Base-by-base conservation (phyloP, 225 moss, liverwort and hornwort genomes). In the Straminergon stramineum region DNA sequence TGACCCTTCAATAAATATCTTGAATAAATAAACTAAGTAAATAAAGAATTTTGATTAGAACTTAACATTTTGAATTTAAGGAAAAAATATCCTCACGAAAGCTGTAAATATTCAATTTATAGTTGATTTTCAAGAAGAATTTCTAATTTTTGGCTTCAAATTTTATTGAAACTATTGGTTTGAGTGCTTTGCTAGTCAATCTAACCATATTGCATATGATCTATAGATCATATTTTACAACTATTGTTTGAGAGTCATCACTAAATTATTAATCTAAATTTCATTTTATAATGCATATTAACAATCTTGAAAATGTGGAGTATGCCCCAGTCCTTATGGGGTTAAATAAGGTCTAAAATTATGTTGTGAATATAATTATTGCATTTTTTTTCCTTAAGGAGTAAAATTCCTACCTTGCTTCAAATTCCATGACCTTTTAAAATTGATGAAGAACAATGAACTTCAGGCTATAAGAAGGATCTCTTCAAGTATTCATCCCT, bases 331-430 rank as follows among this genome's bases (percentile, higher is more conserved):
- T 39, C 24, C 0, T 70, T 7, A n/a, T 22, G 2, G 22, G 23
- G 2, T 69, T 69, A 35, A 68, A n/a, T 68, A 22, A 21, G 0
- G n/a, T 69, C 0, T 69, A 0, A 69, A n/a, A 39, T 14, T 13
- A 0, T 39, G 0, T 1, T 39, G 0, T 24, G 0, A 70, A 39
- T 2, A 24, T 70, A 24, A 23, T 13, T 70, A 70, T 5, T 6
- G 9, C 3, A 15, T 41, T 43, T 43, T 43, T 43, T 28, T 43
- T 24, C 15, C 28, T 71, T 41, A 0, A 71, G 3, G 1, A 7
- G 8, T 26, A 5, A 43, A 27, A 1, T 2, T 73, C 4, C 4
- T 2, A 27, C 28, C 3, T 45, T 74, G 15, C 45, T 30, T 28
- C 28, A 45, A 45, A 74, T 74, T 10, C 11, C 30, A 45, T 45